These are phyloP conservation scores for Chlamydomonas eustigma DNA, from an alignment of 139 green algal genomes.

Conservation along the genomic window DNA sequence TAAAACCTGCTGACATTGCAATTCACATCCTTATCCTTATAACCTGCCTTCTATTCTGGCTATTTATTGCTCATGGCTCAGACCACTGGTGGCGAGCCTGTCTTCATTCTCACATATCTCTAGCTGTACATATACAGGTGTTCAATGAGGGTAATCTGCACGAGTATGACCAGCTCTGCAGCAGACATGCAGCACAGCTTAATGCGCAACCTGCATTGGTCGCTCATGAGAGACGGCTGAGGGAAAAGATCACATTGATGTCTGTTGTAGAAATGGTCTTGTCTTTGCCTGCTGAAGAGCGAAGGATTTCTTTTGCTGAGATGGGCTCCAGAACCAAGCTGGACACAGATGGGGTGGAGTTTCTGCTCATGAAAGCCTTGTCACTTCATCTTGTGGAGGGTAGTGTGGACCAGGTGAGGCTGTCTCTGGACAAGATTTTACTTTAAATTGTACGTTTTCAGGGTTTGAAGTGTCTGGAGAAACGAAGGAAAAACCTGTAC, in stretches of 20 bases:
- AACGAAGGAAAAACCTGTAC: too few relatives aligned
- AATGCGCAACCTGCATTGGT: slow-evolving; percentile 93
- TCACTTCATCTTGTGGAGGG: slow-evolving; percentile 88
- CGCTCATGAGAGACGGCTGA: slow-evolving; percentile 62
- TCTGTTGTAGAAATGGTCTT: slow-evolving; percentile 29
- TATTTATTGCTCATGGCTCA: too few relatives aligned
- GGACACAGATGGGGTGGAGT: slow-evolving; percentile 88
- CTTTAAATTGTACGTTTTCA: too few relatives aligned
- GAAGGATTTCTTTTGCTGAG: slow-evolving; percentile 50
- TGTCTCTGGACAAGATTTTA: too few relatives aligned
- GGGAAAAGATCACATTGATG: slow-evolving; percentile 91
- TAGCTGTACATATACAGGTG: too few relatives aligned
- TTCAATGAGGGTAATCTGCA: slow-evolving; percentile 92
- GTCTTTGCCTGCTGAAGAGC: slow-evolving; percentile 12
- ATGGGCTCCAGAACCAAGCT: slow-evolving; percentile 86
- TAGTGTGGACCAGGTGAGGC: slow-evolving; percentile 81
- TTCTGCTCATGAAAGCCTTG: slow-evolving; percentile 56
- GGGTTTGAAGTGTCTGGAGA: too few relatives aligned
- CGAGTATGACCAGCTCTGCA: slow-evolving; percentile 86
- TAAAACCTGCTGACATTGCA: too few relatives aligned
- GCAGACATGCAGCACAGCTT: slow-evolving; percentile 64
- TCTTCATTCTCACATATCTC: too few relatives aligned
- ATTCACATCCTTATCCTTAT: too few relatives aligned
- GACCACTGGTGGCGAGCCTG: too few relatives aligned
- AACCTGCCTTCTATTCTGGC: too few relatives aligned